Base-by-base conservation (phyloP, 495 filamentous ascomycete genomes). In the Lasiosphaeria hispida region DNA sequence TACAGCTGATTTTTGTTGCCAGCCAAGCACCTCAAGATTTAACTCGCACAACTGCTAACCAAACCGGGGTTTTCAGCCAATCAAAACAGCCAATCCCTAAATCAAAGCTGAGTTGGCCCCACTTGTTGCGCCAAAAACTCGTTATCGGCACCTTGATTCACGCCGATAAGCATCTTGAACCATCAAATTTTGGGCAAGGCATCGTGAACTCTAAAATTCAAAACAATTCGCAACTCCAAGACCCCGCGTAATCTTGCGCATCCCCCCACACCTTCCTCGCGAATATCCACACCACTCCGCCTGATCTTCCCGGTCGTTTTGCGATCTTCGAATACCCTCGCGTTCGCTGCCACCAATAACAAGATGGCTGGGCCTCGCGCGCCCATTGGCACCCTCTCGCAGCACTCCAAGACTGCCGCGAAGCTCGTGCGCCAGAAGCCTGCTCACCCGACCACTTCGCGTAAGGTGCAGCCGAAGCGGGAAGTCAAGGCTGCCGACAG, bases 281-380 rank as follows among this genome's bases (percentile, higher is more conserved):
- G n/a, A 52, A 23, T 13, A 38, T 8, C 48, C 35, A 30, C 23
- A 30, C 36, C 13, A 11, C 35, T 18, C n/a, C 49, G 10, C 10
- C 14, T 9, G 14, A 15, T 40, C 14, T 52, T 37, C 4, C 35
- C 15, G 40, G 45, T 52, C 13, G 23, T 30, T 30, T 30, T 30
- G 23, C 23, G 23, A 30, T 30, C 23, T 30, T 5, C 5, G 5
- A 30, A 30, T 30, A 30, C 14, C 39, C 39, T 41, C 39, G 7
- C 39, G 39, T 41, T 59, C 35, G 43, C 53, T n/a, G 49, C 47
- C 10, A 60, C 57, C 10, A 44, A 43, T 13, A 57, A 39, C 54
- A 51, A 57, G 13, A 74, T 74, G 72, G 63, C 69, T 45, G 67
- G 67, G 59, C 69, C 70, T 30, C 63, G 61, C 50, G 67, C 67